Conservation (phyloP, 2,329 filamentous ascomycete species). For the Atkinsonella texensis region DNA sequence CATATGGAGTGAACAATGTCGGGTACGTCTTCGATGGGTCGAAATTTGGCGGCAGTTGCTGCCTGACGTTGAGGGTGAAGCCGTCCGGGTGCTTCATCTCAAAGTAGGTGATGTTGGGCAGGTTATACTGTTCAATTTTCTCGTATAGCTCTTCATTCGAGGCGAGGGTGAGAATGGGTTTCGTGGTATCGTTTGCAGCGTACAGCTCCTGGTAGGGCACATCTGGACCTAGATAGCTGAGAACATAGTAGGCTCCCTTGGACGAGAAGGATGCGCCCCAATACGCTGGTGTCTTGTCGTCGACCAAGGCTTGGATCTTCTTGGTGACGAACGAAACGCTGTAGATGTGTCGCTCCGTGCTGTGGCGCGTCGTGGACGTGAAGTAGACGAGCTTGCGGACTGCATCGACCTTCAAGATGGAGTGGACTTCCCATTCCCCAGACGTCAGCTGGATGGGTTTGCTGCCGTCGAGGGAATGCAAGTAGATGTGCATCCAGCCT, state of each 20-base stretch:
- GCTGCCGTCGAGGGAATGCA: constrained; percentile 46
- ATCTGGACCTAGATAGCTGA: constrained; percentile 52
- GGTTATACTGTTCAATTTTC: constrained; percentile 44
- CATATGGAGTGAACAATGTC: constrained; percentile 55
- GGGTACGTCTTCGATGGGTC: constrained; percentile 52
- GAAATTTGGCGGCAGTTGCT: constrained; percentile 53
- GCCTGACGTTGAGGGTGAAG: constrained; percentile 50
- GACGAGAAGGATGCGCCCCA: constrained; percentile 56
- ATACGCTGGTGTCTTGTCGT: constrained; percentile 44
- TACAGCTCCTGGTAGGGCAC: constrained; percentile 60
- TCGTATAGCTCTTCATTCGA: constrained; percentile 46
- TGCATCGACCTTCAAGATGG: constrained; percentile 47
- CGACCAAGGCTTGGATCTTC: constrained; percentile 46
- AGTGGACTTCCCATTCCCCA: constrained; percentile 53
- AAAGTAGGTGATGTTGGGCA: constrained; percentile 53
- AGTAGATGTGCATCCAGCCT: constrained; percentile 59
- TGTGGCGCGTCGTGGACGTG: constrained; percentile 51
- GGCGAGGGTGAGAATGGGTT: constrained; percentile 44
- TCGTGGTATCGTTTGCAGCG: constrained; percentile 33
- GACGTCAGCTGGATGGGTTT: constrained; percentile 45
- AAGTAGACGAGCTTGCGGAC: constrained; percentile 48
- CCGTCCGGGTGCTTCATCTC: constrained; percentile 51
- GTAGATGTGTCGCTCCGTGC: constrained; percentile 56
- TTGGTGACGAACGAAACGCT: constrained; percentile 46
- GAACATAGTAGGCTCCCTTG: constrained; percentile 50